Conservation (phyloP, 805 yeast genomes). For the Nakazawaea laoshanensis region DNA sequence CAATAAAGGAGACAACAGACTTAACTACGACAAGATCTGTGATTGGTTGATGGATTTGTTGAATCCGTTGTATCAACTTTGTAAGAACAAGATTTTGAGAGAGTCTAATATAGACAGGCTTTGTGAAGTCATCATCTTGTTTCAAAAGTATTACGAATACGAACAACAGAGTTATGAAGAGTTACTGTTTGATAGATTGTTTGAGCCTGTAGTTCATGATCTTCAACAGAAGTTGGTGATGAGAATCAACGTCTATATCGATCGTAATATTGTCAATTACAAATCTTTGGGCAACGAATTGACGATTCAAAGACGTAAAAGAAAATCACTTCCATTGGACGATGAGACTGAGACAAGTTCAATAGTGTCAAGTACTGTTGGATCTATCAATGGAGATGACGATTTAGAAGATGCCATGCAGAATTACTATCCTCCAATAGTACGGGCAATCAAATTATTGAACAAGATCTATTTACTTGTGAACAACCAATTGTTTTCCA, state of each 20-base stretch:
- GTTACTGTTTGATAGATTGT: slow-evolving; percentile 49
- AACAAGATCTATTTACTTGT: slow-evolving; percentile 76
- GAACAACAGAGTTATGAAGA: slow-evolving; percentile 32
- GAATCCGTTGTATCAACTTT: slow-evolving; percentile 70
- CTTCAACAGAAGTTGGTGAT: slow-evolving; percentile 76
- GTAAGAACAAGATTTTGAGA: slow-evolving; percentile 59
- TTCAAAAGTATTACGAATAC: slow-evolving; percentile 59
- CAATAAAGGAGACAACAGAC: slow-evolving; percentile 11
- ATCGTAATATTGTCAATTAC: slow-evolving; percentile 57
- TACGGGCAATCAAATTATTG: slow-evolving; percentile 57
- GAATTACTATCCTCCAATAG: slow-evolving; percentile 56
- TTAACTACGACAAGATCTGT: slow-evolving; percentile 30
- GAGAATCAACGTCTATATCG: slow-evolving; percentile 66
- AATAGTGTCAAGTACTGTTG: slow-evolving; percentile 3
- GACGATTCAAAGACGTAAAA: slow-evolving; percentile 39
- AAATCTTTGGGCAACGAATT: slow-evolving; percentile 64
- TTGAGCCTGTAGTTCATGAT: slow-evolving; percentile 66
- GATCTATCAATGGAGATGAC: slow-evolving; percentile 12
- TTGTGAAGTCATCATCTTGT: slow-evolving; percentile 66
- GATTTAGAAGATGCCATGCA: slow-evolving; percentile 17
- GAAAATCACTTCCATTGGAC: slow-evolving; percentile 8
- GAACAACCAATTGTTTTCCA: slow-evolving; percentile 74
- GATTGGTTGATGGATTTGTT: slow-evolving; percentile 55
- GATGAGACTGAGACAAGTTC: slow-evolving; percentile 4
- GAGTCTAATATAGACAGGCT: slow-evolving; percentile 61